phyloP scores from a whole-genome alignment of 2,329 filamentous ascomycete species.

The Venturia oleaginea region DNA sequence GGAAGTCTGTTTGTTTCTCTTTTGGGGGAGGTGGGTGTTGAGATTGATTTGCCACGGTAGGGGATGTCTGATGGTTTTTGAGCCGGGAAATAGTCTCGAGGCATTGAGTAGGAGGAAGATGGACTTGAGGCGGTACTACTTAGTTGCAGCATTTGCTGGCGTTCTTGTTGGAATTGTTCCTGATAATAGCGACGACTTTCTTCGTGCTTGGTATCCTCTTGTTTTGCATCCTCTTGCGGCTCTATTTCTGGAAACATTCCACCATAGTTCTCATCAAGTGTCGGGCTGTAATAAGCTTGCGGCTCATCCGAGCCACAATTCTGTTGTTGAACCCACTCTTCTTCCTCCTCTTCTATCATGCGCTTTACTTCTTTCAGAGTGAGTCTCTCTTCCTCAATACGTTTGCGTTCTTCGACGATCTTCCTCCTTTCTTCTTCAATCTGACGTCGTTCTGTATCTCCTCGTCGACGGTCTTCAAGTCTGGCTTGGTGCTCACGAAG shows the following conservation, averaged over 20 bases:
- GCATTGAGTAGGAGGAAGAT: not conserved
- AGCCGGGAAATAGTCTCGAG: not conserved
- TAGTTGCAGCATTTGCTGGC: not conserved
- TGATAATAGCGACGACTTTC: not conserved
- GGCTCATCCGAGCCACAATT: not conserved
- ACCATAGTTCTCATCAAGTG: not conserved
- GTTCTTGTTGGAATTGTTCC: not conserved
- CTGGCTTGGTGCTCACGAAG: not conserved
- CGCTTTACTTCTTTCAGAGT: not conserved
- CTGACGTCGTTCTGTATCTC: not conserved
- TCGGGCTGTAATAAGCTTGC: not conserved
- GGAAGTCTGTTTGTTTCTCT: not conserved
- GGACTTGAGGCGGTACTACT: not conserved
- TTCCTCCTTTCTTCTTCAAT: slow-evolving; percentile 4
- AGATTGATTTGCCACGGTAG: not conserved
- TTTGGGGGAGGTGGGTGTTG: not conserved
- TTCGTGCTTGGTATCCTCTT: not conserved
- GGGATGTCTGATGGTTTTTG: not conserved
- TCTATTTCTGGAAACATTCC: not conserved
- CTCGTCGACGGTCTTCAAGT: not conserved
- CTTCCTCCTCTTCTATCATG: not conserved
- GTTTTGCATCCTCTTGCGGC: not conserved
- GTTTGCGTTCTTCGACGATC: not conserved
- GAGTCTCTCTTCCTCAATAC: not conserved
- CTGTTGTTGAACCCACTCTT: not conserved